Conservation (phyloP, 257 asterid species). For the Mentha longifolia region DNA sequence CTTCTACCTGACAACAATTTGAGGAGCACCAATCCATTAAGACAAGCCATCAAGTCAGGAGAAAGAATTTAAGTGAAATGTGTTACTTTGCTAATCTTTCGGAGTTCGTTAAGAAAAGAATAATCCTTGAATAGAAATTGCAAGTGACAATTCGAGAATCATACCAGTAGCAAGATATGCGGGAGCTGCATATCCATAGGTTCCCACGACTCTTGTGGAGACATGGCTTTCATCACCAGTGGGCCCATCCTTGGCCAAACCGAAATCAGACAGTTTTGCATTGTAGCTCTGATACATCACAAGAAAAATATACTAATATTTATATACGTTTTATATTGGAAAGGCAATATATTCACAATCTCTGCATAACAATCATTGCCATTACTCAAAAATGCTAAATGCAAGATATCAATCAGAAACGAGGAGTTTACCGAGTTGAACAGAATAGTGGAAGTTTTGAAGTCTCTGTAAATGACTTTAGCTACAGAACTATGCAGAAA, state of each 20-base stretch:
- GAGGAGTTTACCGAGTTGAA: conserved; percentile 66
- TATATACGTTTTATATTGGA: background rate
- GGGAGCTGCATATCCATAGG: conserved; percentile 93
- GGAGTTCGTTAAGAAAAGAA: background rate
- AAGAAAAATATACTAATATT: too few relatives aligned
- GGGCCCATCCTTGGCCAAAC: conserved; percentile 90
- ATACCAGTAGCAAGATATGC: conserved; percentile 84
- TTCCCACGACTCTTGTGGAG: conserved; percentile 80
- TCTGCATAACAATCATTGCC: background rate
- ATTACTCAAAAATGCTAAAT: conserved; percentile 1
- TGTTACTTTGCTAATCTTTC: background rate
- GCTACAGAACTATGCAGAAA: conserved; percentile 84
- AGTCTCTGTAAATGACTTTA: conserved; percentile 85
- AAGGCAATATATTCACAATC: background rate
- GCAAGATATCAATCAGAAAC: too few relatives aligned
- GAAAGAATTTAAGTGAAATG: too few relatives aligned
- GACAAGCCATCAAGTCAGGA: too few relatives aligned
- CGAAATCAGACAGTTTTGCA: conserved; percentile 92
- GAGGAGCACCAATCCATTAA: conserved; percentile 47
- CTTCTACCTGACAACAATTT: conserved; percentile 61
- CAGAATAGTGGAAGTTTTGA: conserved; percentile 80
- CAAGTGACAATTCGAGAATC: conserved; percentile 9
- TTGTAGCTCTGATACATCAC: conserved; percentile 65
- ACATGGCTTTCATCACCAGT: conserved; percentile 78
- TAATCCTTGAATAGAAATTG: background rate